Percentiles rank a stretch among this genome's conserved stretches.
These are phyloP conservation scores for Populus tomentosa DNA, from an alignment of 441 rosid species.

Conservation along the genomic window DNA sequence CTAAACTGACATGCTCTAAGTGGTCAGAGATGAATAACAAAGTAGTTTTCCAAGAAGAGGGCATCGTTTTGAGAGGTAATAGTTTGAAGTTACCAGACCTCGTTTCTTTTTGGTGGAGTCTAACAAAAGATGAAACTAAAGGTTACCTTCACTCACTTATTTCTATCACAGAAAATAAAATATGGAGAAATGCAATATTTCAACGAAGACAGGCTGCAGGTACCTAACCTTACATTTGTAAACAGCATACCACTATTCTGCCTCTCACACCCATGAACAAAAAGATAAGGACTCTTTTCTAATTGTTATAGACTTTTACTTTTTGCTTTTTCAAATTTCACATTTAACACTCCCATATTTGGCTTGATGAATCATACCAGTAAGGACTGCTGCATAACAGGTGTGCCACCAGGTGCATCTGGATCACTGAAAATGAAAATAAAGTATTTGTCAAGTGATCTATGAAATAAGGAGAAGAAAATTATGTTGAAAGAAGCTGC, in stretches of 20 bases:
- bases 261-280: background rate
- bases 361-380: slow-evolving; percentile 42
- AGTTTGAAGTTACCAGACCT: background rate
- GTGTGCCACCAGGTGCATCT: slow-evolving; percentile 95
- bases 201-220: background rate
- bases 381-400: slow-evolving; percentile 74
- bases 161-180: background rate
- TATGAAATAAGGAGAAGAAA: background rate
- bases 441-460: slow-evolving; percentile 10
- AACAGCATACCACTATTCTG: background rate
- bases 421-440: slow-evolving; percentile 59
- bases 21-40: background rate
- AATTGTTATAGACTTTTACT: background rate
- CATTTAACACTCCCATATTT: background rate
- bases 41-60: background rate
- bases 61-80: background rate
- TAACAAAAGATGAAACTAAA: background rate
- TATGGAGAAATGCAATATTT: background rate
- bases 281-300: background rate
- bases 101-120: background rate
- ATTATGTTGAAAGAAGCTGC: slow-evolving; percentile 17
- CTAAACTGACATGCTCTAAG: background rate
- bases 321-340: background rate
- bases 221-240: background rate
- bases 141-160: background rate